Percentiles rank a stretch among this genome's conserved stretches.
Conservation (phyloP, 805 yeast species). For the Alloascoidea africana region DNA sequence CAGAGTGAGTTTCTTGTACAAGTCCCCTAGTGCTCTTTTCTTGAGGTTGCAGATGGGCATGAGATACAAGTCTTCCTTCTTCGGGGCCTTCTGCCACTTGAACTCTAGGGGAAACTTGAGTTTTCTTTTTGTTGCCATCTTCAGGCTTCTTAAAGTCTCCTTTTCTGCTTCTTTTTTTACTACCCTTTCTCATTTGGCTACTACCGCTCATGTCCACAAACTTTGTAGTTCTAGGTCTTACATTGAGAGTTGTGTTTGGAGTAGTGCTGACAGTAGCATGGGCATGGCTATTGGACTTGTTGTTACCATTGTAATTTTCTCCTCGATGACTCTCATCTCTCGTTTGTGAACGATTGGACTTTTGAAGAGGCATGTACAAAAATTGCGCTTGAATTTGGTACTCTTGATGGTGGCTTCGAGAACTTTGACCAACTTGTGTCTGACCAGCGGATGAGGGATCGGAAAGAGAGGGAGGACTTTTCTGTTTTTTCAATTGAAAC, state of each 20-base stretch:
- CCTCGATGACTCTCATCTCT: background rate
- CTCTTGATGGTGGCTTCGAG: background rate
- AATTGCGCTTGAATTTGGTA: constrained; percentile 1
- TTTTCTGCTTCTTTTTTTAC: background rate
- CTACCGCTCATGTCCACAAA: too few relatives aligned
- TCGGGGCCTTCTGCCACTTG: background rate
- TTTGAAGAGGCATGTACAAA: background rate
- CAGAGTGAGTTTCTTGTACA: background rate
- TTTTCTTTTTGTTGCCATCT: background rate
- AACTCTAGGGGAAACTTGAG: background rate
- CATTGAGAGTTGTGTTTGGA: too few relatives aligned
- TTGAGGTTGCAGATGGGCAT: too few relatives aligned
- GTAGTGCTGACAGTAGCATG: too few relatives aligned
- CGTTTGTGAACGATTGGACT: background rate
- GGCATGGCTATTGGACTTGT: too few relatives aligned
- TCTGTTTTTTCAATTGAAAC: too few relatives aligned
- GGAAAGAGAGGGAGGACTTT: too few relatives aligned
- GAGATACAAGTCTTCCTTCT: too few relatives aligned
- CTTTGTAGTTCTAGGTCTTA: background rate
- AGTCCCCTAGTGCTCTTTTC: background rate
- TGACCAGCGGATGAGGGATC: too few relatives aligned
- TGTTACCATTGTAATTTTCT: too few relatives aligned
- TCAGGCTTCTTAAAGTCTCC: background rate
- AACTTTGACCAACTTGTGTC: constrained; percentile 1
- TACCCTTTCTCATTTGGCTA: too few relatives aligned